Evolutionary conservation across 1,284 basidiomycete species (phyloP).

Genomic region (Austroboletus novae-zelandiae): DNA sequence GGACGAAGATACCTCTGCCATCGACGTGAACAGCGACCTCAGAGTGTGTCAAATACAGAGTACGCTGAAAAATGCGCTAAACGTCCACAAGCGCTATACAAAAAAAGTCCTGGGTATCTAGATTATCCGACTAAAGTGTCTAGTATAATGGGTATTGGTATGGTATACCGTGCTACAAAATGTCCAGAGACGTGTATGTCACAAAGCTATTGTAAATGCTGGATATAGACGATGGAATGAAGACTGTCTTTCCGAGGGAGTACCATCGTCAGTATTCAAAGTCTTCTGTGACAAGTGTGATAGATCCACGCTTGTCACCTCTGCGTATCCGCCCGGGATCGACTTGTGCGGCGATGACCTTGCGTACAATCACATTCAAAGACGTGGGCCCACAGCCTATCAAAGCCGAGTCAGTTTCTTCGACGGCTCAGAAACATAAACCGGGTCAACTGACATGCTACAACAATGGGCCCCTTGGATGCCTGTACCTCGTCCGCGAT

Average conservation of each 20-base stretch:
- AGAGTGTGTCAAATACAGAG: too few species aligned
- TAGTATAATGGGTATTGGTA: background rate
- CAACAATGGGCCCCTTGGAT: constrained; percentile 58
- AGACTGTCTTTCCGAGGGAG: background rate
- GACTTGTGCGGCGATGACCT: constrained; percentile 64
- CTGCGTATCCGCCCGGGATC: constrained; percentile 50
- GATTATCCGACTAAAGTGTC: background rate
- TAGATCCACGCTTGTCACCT: constrained; percentile 63
- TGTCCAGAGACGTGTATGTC: background rate
- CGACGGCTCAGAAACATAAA: background rate
- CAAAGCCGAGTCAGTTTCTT: background rate
- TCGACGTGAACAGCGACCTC: too few species aligned
- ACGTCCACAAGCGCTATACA: too few species aligned
- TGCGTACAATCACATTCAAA: constrained; percentile 69
- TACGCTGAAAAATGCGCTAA: too few species aligned
- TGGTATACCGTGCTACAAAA: background rate
- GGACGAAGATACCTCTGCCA: background rate
- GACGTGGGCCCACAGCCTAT: constrained; percentile 75
- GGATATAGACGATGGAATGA: background rate
- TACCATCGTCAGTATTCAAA: constrained; percentile 49
- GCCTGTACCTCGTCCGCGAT: constrained; percentile 63
- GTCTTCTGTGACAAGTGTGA: constrained; percentile 66
- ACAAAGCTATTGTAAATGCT: constrained; percentile 14
- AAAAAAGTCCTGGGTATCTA: too few species aligned
- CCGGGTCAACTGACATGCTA: constrained; percentile 55